Evolutionary conservation across 2,329 filamentous ascomycete genomes (phyloP).

Genomic region (Pseudogymnoascus sp.): DNA sequence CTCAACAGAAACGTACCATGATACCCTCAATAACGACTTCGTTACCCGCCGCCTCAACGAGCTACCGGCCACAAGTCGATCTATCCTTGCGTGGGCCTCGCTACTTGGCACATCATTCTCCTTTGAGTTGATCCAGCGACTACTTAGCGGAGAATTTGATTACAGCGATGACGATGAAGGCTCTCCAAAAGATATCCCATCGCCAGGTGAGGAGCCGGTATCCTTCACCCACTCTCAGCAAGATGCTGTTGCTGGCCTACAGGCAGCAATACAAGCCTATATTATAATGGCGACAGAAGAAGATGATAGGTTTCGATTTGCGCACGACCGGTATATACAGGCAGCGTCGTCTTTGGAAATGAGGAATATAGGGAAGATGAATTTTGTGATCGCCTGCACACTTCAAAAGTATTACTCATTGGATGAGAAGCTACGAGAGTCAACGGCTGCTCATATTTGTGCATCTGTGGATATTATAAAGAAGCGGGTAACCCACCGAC

Average conservation of each 20-base stretch:
- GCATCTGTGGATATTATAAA: conserved; percentile 71
- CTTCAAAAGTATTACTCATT: conserved; percentile 64
- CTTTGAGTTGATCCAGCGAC: conserved; percentile 69
- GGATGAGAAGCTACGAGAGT: conserved; percentile 60
- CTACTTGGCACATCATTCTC: conserved; percentile 77
- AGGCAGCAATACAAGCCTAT: conserved; percentile 71
- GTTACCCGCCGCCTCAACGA: conserved; percentile 72
- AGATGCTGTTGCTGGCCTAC: conserved; percentile 71
- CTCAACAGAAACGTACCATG: conserved; percentile 67
- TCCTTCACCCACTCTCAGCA: conserved; percentile 48
- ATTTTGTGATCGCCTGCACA: conserved; percentile 78
- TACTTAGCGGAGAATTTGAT: conserved; percentile 70
- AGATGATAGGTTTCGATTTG: conserved; percentile 82
- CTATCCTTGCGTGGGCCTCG: conserved; percentile 79
- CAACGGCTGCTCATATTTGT: conserved; percentile 74
- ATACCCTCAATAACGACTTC: conserved; percentile 76
- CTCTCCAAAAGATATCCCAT: conserved; percentile 30
- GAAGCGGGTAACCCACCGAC: conserved; percentile 50
- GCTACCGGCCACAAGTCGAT: conserved; percentile 64
- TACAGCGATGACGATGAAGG: conserved; percentile 40
- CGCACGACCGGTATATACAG: conserved; percentile 79
- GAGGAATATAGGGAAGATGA: conserved; percentile 70
- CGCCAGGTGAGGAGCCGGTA: conserved; percentile 27
- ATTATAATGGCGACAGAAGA: conserved; percentile 75
- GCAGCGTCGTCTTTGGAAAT: conserved; percentile 65